These are phyloP conservation scores for Tricholoma saponaceum DNA, from an alignment of 768 basidiomycete species.

Conservation along the genomic window DNA sequence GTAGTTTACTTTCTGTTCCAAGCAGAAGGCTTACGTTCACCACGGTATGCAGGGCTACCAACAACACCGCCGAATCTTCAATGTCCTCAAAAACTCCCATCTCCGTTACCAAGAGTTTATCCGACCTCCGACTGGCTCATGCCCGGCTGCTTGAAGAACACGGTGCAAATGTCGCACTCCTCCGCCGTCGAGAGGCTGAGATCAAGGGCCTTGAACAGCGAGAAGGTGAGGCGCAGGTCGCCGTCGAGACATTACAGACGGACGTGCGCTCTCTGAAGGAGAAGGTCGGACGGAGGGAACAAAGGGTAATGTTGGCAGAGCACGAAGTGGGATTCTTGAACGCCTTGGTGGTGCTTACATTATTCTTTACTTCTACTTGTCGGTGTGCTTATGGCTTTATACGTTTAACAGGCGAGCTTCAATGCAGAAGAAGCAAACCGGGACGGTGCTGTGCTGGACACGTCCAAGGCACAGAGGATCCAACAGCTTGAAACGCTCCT, in stretches of 20 bases:
- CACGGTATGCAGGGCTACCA: background rate
- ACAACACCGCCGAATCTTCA: constrained; percentile 32
- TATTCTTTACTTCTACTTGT: background rate
- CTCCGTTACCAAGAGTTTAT: background rate
- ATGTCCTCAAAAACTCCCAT: background rate
- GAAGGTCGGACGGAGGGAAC: constrained; percentile 26
- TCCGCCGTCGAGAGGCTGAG: constrained; percentile 52
- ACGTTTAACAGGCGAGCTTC: constrained; percentile 51
- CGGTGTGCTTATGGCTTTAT: background rate
- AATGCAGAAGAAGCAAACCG: constrained; percentile 47
- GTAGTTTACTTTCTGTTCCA: constrained; percentile 15
- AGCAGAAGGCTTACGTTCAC: constrained; percentile 37
- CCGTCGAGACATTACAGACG: constrained; percentile 26
- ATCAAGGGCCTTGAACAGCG: constrained; percentile 35
- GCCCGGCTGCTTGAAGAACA: constrained; percentile 65
- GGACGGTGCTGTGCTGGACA: constrained; percentile 23
- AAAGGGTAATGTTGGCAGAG: constrained; percentile 34
- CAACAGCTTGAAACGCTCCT: constrained; percentile 54
- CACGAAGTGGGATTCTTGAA: constrained; percentile 64
- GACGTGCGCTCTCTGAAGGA: constrained; percentile 38
- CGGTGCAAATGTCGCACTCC: constrained; percentile 49
- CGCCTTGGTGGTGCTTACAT: constrained; percentile 55
- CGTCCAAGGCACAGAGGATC: constrained; percentile 38
- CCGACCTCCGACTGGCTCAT: constrained; percentile 44
- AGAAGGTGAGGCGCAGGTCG: constrained; percentile 31